Conservation (phyloP, 495 filamentous ascomycete genomes). For the Lasiosphaeria ovina region DNA sequence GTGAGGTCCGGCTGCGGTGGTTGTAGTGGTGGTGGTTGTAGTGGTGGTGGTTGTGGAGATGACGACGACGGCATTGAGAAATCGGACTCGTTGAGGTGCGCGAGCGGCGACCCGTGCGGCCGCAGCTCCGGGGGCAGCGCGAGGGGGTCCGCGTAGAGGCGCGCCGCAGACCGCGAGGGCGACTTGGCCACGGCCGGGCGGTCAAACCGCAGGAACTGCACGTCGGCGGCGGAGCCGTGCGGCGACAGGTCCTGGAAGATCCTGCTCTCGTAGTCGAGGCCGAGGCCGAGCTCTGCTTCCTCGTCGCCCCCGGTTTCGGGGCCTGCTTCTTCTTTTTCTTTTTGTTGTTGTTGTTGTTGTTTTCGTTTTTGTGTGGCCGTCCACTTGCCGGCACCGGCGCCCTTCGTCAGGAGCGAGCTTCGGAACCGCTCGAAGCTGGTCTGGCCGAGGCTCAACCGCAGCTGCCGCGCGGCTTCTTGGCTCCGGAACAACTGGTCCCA, state of each 20-base stretch:
- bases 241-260: slow-evolving; percentile 14
- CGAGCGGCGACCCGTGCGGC: slow-evolving; percentile 9
- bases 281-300: slow-evolving; percentile 9
- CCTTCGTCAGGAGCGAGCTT: neutral
- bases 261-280: slow-evolving; percentile 18
- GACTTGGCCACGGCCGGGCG: slow-evolving; percentile 6
- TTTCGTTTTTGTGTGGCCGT: neutral
- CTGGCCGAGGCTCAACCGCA: neutral
- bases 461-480: neutral
- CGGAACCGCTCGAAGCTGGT: neutral
- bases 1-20: neutral
- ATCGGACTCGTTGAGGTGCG: neutral
- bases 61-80: neutral
- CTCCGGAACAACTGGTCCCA: slow-evolving; percentile 2
- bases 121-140: slow-evolving; percentile 11
- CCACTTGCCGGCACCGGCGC: neutral
- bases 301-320: neutral
- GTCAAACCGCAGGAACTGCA: slow-evolving; percentile 10
- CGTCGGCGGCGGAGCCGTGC: neutral
- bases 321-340: neutral
- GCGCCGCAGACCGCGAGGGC: slow-evolving; percentile 3
- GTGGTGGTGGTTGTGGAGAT: neutral
- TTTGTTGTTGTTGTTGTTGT: neutral
- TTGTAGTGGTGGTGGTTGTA: neutral
- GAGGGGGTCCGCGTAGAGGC: slow-evolving; percentile 8